Evolutionary conservation across 768 basidiomycete species (phyloP).

Genomic region (Lactarius deliciosus): DNA sequence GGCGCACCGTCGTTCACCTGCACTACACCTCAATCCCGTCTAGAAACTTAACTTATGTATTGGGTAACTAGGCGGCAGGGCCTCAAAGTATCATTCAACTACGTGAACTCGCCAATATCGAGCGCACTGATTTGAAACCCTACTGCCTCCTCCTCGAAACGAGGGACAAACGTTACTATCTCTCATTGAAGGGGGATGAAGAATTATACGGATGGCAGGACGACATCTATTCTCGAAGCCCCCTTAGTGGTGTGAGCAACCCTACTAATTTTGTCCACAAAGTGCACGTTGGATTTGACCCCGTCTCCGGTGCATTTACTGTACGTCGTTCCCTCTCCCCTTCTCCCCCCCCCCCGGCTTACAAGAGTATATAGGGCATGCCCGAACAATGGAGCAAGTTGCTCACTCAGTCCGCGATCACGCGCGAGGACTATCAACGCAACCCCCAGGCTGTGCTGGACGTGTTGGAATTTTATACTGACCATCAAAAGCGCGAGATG

Average conservation of each 20-base stretch:
- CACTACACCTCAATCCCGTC: background rate
- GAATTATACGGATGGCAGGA: slow-evolving; percentile 99
- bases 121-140: slow-evolving; percentile 91
- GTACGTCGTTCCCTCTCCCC: slow-evolving; percentile 46
- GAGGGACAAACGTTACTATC: slow-evolving; percentile 75
- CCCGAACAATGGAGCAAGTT: slow-evolving; percentile 97
- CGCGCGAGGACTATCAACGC: slow-evolving; percentile 94
- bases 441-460: slow-evolving; percentile 97
- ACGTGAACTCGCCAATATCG: slow-evolving; percentile 80
- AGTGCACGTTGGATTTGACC: slow-evolving; percentile 97
- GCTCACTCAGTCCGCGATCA: slow-evolving; percentile 96
- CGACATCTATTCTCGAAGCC: slow-evolving; percentile 89
- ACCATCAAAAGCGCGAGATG: slow-evolving; percentile 92
- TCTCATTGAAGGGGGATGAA: slow-evolving; percentile 89
- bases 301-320: slow-evolving; percentile 90
- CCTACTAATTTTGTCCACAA: slow-evolving; percentile 99
- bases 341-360: background rate
- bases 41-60: background rate
- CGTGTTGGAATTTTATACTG: slow-evolving; percentile 97
- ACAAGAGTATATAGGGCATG: slow-evolving; percentile 61
- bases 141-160: slow-evolving; percentile 90
- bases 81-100: slow-evolving; percentile 64
- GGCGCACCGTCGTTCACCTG: background rate
- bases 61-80: slow-evolving; percentile 45
- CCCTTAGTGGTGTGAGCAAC: slow-evolving; percentile 88